Conservation (phyloP, 495 filamentous ascomycete species). For the Penicillium waksmanii region DNA sequence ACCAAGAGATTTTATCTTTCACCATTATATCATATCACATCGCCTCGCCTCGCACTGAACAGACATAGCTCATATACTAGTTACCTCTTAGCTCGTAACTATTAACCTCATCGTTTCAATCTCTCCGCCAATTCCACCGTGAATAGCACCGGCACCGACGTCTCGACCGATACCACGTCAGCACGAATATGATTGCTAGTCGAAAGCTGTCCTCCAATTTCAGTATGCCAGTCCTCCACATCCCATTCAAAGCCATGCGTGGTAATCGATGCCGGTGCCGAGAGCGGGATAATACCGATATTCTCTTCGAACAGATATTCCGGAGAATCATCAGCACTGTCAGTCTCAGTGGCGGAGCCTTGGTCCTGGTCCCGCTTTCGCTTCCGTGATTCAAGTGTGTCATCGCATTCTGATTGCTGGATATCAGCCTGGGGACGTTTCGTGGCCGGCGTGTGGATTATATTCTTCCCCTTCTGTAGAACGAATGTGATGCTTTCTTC, state of each 20-base stretch:
- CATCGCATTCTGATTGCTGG: not conserved
- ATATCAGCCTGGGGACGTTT: constrained; percentile 19
- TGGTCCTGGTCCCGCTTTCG: constrained; percentile 2
- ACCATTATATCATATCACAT: not conserved
- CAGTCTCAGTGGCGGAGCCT: not conserved
- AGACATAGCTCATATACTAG: no score
- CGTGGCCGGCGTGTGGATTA: constrained; percentile 62
- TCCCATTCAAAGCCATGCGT: constrained; percentile 90
- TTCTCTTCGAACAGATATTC: constrained; percentile 58
- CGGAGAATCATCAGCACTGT: not conserved
- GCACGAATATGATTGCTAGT: constrained; percentile 86
- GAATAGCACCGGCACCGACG: constrained; percentile 75
- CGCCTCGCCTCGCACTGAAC: not conserved
- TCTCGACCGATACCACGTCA: constrained; percentile 61
- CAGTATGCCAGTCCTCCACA: constrained; percentile 75
- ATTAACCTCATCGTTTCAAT: constrained; percentile 37
- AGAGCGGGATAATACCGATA: constrained; percentile 84
- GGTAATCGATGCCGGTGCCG: constrained; percentile 69
- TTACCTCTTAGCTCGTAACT: no score
- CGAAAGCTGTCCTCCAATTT: constrained; percentile 82
- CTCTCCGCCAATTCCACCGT: constrained; percentile 71
- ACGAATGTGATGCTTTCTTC: constrained; percentile 81
- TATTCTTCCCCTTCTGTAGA: constrained; percentile 67
- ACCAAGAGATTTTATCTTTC: not conserved
- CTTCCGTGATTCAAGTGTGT: constrained; percentile 9